Evolutionary conservation across 2,329 filamentous ascomycete genomes (phyloP).

Genomic region (Colletotrichum sidae): DNA sequence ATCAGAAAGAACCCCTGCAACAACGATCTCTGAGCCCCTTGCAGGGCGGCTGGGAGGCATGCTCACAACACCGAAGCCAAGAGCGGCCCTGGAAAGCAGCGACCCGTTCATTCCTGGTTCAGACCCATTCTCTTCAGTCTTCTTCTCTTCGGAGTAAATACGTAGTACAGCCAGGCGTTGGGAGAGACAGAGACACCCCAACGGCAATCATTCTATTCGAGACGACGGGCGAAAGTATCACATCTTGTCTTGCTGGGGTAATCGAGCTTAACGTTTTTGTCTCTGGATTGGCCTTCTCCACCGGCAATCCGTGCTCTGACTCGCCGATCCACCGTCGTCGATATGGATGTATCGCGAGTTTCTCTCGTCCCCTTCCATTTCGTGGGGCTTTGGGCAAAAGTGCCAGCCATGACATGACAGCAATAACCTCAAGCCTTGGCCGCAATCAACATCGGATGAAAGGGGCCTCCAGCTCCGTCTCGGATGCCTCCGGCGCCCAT

Average conservation of each 20-base stretch:
- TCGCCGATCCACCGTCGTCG: conserved; percentile 20
- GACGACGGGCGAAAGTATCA: conserved; percentile 16
- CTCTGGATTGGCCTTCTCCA: conserved; percentile 29
- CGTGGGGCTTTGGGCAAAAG: neutral
- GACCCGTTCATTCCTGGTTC: neutral
- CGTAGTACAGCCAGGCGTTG: conserved; percentile 9
- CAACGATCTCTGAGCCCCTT: conserved; percentile 36
- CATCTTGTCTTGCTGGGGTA: conserved; percentile 23
- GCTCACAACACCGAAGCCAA: conserved; percentile 16
- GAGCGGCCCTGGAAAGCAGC: conserved; percentile 24
- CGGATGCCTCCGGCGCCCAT: conserved; percentile 23
- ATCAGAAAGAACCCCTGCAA: conserved; percentile 30
- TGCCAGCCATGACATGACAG: conserved; percentile 10
- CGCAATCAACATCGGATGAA: neutral
- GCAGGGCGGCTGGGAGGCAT: conserved; percentile 24
- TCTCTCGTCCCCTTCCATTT: neutral
- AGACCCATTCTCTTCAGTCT: no score
- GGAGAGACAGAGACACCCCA: conserved; percentile 22
- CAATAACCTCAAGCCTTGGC: conserved; percentile 16
- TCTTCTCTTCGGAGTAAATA: conserved; percentile 17
- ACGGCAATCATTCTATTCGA: conserved; percentile 31
- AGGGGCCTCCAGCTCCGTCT: conserved; percentile 4
- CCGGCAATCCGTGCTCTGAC: conserved; percentile 17
- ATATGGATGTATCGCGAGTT: conserved; percentile 7
- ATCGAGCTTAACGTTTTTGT: conserved; percentile 30